These are phyloP conservation scores for Alternaria brassicae DNA, from an alignment of 2,329 filamentous ascomycete genomes.

Conservation along the genomic window DNA sequence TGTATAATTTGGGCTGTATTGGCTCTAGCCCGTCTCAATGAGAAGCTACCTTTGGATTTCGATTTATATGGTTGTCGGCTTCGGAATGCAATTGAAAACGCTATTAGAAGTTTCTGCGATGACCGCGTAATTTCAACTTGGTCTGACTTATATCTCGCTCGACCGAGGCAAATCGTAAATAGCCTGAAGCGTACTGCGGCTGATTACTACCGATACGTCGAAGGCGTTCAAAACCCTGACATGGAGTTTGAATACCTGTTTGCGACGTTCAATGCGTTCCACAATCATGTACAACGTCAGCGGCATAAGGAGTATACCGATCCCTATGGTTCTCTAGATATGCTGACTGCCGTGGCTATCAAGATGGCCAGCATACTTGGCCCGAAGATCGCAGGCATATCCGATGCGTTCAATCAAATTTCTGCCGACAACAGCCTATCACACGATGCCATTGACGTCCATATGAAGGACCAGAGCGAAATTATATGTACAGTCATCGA, in stretches of 20 bases:
- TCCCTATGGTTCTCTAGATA: neutral
- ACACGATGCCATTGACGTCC: neutral
- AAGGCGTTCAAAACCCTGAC: neutral
- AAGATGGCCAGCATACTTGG: neutral
- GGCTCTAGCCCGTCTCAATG: neutral
- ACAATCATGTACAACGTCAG: neutral
- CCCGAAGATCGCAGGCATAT: neutral
- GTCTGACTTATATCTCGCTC: neutral
- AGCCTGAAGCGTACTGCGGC: neutral
- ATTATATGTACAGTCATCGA: neutral
- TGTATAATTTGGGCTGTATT: constrained; percentile 3
- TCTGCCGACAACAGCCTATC: neutral
- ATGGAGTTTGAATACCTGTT: neutral
- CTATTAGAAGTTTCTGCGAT: neutral
- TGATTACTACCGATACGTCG: neutral
- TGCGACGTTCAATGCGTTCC: neutral
- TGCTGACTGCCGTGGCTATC: neutral
- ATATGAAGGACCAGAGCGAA: neutral
- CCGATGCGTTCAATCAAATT: neutral
- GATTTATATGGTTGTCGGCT: neutral
- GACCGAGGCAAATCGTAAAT: neutral
- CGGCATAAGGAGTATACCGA: neutral
- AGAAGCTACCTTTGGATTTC: neutral
- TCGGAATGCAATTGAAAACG: neutral
- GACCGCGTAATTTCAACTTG: neutral